Evolutionary conservation across 768 basidiomycete species (phyloP).

Genomic region (Lentinula guzmanii): DNA sequence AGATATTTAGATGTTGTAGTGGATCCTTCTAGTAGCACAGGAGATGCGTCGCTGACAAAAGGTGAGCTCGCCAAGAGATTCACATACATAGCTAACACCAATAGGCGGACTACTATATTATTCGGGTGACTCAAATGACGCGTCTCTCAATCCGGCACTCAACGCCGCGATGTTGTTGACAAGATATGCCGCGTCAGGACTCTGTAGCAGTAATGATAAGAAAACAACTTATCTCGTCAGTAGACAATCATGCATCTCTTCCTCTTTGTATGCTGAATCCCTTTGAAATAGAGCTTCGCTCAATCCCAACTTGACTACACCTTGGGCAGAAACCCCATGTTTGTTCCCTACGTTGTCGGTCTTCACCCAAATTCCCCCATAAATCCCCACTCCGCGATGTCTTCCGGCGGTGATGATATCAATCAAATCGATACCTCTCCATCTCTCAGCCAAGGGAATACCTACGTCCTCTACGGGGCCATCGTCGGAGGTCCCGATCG

Average conservation of each 20-base stretch:
- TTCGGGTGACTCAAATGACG: constrained; percentile 74
- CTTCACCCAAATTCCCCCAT: constrained; percentile 83
- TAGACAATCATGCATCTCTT: constrained; percentile 8
- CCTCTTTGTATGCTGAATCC: background rate
- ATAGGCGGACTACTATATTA: constrained; percentile 79
- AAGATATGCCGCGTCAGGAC: constrained; percentile 54
- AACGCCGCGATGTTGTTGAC: constrained; percentile 82
- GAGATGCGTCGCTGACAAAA: constrained; percentile 44
- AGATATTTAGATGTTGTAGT: constrained; percentile 70
- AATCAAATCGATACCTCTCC: constrained; percentile 67
- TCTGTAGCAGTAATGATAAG: constrained; percentile 60
- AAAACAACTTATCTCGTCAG: constrained; percentile 55
- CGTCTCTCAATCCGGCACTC: constrained; percentile 79
- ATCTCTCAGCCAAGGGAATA: constrained; percentile 37
- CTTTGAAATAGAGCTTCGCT: constrained; percentile 54
- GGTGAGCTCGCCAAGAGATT: constrained; percentile 33
- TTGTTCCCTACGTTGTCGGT: constrained; percentile 85
- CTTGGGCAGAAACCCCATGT: constrained; percentile 89
- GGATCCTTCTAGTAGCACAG: constrained; percentile 34
- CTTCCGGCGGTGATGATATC: constrained; percentile 76
- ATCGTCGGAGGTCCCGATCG: constrained; percentile 83
- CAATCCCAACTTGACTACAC: constrained; percentile 75
- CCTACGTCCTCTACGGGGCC: constrained; percentile 80
- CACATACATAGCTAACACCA: background rate
- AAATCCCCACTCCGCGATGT: constrained; percentile 88